Evolutionary conservation across 371 early-diverging fungal species (phyloP).

Genomic region (Mortierella sp.): DNA sequence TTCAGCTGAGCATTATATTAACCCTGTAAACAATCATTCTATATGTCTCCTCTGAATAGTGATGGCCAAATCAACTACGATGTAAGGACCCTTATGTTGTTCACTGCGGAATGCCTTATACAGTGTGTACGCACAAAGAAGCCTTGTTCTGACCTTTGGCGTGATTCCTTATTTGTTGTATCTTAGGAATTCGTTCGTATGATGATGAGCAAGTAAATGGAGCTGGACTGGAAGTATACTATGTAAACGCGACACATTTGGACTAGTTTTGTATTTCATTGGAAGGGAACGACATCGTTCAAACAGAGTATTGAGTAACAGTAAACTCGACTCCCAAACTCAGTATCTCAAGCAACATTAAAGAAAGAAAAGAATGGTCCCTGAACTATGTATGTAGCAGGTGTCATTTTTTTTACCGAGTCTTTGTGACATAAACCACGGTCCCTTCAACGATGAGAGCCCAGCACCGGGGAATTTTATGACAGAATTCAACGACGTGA

Average conservation of each 20-base stretch:
- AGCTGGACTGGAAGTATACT: not conserved
- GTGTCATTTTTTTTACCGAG: too few relatives aligned
- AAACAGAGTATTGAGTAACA: slow-evolving; percentile 1
- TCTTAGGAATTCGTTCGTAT: slow-evolving; percentile 55
- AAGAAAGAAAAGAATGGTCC: not conserved
- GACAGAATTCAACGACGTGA: too few relatives aligned
- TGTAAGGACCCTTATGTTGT: slow-evolving; percentile 12
- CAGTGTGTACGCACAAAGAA: too few relatives aligned
- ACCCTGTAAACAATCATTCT: too few relatives aligned
- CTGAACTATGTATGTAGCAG: too few relatives aligned
- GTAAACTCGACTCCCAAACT: too few relatives aligned
- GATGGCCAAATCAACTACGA: slow-evolving; percentile 55
- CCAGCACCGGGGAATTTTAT: too few relatives aligned
- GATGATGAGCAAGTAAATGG: slow-evolving; percentile 51
- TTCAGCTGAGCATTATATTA: too few relatives aligned
- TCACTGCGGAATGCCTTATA: not conserved
- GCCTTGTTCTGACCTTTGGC: too few relatives aligned
- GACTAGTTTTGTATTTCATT: slow-evolving; percentile 15
- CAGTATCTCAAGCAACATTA: slow-evolving; percentile 1
- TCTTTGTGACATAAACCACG: too few relatives aligned
- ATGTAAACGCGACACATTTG: not conserved
- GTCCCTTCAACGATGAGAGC: too few relatives aligned
- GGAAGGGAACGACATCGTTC: not conserved
- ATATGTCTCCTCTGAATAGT: slow-evolving; percentile 11
- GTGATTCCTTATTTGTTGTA: too few relatives aligned